phyloP scores from a whole-genome alignment of 208 protist species.

The Histomonas meleagridis region DNA sequence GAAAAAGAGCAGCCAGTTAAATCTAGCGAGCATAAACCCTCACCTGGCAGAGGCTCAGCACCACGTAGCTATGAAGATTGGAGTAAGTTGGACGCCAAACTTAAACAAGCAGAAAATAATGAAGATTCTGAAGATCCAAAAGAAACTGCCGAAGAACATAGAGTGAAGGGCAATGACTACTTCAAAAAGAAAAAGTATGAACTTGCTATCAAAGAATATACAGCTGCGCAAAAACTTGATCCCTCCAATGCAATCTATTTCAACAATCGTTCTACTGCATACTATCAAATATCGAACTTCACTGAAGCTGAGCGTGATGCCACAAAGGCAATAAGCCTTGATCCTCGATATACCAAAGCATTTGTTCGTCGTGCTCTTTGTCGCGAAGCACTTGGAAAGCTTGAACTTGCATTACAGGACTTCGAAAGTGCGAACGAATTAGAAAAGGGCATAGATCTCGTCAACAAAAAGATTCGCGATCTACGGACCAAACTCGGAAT shows the following conservation, averaged over 20 bases:
- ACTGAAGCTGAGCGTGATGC: neutral
- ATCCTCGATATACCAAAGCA: neutral
- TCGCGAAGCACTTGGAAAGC: neutral
- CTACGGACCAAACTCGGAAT: neutral
- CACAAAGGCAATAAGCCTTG: neutral
- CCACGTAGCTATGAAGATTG: neutral
- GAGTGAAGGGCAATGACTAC: slow-evolving; percentile 12
- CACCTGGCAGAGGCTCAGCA: neutral
- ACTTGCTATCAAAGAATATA: slow-evolving; percentile 11
- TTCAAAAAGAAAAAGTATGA: neutral
- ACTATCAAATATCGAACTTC: neutral
- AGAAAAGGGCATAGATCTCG: too few species aligned
- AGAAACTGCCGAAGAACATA: slow-evolving; percentile 30
- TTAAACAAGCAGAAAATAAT: neutral
- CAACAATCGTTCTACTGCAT: neutral
- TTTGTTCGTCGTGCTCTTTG: neutral
- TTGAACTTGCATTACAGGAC: neutral
- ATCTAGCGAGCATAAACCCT: neutral
- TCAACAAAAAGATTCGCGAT: neutral
- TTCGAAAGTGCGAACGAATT: neutral
- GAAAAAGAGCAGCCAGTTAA: neutral
- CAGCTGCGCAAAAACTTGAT: neutral
- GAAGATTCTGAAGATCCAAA: neutral
- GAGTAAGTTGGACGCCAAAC: neutral
- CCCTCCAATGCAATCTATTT: neutral